Conservation (phyloP, 2,329 filamentous ascomycete species). For the Fusarium sp. region DNA sequence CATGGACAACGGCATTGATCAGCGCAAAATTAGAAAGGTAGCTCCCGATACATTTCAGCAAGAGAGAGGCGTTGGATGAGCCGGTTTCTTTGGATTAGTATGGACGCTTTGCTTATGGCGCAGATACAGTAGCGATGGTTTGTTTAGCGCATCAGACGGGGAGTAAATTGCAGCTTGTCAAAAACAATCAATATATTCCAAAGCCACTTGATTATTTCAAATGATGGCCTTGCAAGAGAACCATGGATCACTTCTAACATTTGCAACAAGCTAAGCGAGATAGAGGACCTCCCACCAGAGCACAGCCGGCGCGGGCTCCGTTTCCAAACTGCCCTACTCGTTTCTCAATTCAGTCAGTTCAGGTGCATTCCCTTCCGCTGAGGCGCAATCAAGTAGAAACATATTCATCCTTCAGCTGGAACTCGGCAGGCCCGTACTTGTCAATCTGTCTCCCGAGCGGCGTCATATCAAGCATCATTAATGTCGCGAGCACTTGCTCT, state of each 20-base stretch:
- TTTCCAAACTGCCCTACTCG: no score
- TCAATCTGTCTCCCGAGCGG: slow-evolving; percentile 48
- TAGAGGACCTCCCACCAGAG: background rate
- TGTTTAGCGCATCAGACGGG: background rate
- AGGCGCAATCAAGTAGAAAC: background rate
- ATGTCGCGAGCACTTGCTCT: slow-evolving; percentile 45
- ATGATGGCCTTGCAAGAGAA: background rate
- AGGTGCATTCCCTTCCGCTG: background rate
- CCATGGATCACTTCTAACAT: background rate
- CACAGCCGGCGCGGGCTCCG: background rate
- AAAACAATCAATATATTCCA: background rate
- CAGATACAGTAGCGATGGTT: slow-evolving; percentile 6
- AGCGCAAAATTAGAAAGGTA: background rate
- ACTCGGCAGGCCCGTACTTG: slow-evolving; percentile 39
- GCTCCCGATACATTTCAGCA: background rate
- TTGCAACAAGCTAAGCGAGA: background rate
- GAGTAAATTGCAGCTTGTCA: background rate
- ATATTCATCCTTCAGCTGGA: slow-evolving; percentile 44
- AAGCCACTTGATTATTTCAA: background rate
- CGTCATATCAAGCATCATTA: slow-evolving; percentile 48
- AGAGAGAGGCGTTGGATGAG: slow-evolving; percentile 25
- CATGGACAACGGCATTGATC: slow-evolving; percentile 10
- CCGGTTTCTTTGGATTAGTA: slow-evolving; percentile 19
- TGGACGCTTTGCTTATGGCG: slow-evolving; percentile 14
- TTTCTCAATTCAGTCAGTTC: background rate